Evolutionary conservation across 2,329 filamentous ascomycete genomes (phyloP).

Genomic region (Pezicula neosporulosa): DNA sequence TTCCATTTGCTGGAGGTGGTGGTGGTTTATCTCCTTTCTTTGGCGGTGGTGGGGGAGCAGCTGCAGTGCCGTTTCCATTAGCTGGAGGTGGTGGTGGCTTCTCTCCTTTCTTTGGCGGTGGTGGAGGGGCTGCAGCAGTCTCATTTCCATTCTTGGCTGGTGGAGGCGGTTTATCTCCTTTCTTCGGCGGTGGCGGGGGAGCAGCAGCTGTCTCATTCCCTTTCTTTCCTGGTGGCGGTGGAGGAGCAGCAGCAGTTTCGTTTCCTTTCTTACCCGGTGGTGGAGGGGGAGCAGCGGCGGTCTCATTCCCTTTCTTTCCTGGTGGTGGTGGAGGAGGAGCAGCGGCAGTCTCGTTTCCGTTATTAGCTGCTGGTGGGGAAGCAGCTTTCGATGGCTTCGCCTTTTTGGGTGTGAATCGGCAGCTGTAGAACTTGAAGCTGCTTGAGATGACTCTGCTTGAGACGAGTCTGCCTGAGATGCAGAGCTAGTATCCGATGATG

Average conservation of each 20-base stretch:
- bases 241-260: background rate
- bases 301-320: background rate
- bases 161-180: too few relatives aligned
- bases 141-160: background rate
- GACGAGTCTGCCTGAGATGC: background rate
- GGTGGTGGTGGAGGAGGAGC: background rate
- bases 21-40: too few relatives aligned
- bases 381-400: too few relatives aligned
- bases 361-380: background rate
- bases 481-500: background rate
- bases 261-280: background rate
- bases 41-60: background rate
- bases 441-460: background rate
- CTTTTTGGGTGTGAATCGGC: too few relatives aligned
- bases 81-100: background rate
- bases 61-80: too few relatives aligned
- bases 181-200: background rate
- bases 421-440: too few relatives aligned
- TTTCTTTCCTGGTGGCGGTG: background rate
- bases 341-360: background rate
- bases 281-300: background rate
- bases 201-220: background rate
- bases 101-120: too few relatives aligned
- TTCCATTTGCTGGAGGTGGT: too few relatives aligned
- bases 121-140: background rate